Evolutionary conservation across 371 early-diverging fungal genomes (phyloP), one percentile per base, ranked within the genome.

Genomic region (Mortierella sp.): DNA sequence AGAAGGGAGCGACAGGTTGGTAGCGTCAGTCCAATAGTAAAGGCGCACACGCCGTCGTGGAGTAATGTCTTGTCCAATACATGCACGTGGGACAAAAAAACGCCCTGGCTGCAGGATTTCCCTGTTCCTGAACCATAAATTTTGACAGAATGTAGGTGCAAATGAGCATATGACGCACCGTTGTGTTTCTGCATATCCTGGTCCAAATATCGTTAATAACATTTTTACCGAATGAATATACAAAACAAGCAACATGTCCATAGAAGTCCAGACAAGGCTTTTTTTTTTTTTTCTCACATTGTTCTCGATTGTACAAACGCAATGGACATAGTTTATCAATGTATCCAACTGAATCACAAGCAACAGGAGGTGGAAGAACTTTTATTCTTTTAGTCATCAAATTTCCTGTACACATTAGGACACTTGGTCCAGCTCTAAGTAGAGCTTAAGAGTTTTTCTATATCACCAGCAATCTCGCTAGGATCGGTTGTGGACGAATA

Each of bases 401-500:
- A 43, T 36, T 6, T 36, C 36, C 36, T 36, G 36, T 6, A 36
- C 36, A 36, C 36, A 36, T 6, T 36, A 36, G 7, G 36, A 36
- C 36, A 36, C 7, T 36, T 36, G 7, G 19, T 8, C 52, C 19
- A 8, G n/a, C n/a, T 52, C 52, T 52, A 52, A 11, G 16, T 21
- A 19, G 52, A 52, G 19, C n/a, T 8, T 22, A 91, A 73, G 41
- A 89, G 77, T 60, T 85, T 83, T 58, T 88, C 89, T 41, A 93
- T 85, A 41, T 91, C 89, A 1, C 72, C 63, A 11, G 70, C 89
- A 52, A 94, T 86, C 10, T 82, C 61, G 50, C 86, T 77, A 47
- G 94, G 94, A 52, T 84, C 89, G 11, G 84, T 74, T 21, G 74
- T 69, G n/a, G 93, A 89, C 10, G 87, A 72, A 77, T 89, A 95